A percentile compares a stretch with the other conserved stretches of the same genome.
Evolutionary conservation across 2,329 filamentous ascomycete species (phyloP).

Genomic region (Mycogone perniciosa): DNA sequence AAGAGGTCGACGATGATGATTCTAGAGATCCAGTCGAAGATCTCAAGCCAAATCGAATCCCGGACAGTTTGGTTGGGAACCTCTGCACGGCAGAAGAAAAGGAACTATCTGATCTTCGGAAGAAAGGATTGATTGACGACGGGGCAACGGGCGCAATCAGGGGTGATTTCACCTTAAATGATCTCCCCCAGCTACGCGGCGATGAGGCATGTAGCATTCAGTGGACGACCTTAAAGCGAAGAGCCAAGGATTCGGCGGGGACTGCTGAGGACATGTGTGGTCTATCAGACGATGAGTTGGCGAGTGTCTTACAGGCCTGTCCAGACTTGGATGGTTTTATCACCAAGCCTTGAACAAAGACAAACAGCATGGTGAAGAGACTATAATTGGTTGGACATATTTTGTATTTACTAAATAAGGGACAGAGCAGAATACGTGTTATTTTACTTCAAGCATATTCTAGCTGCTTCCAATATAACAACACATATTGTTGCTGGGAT

Average conservation of each 20-base stretch:
- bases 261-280: neutral
- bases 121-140: constrained; percentile 8
- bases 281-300: constrained; percentile 8
- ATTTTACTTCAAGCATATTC: too few relatives aligned
- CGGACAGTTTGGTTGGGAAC: neutral
- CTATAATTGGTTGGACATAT: neutral
- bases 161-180: constrained; percentile 8
- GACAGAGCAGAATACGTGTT: too few relatives aligned
- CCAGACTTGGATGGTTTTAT: constrained; percentile 7
- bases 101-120: constrained; percentile 9
- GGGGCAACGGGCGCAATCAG: neutral
- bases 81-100: constrained; percentile 10
- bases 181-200: constrained; percentile 6
- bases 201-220: constrained; percentile 7
- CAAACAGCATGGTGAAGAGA: neutral
- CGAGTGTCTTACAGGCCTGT: constrained; percentile 11
- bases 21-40: neutral
- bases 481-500: too few relatives aligned
- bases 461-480: too few relatives aligned
- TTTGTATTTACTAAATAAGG: too few relatives aligned
- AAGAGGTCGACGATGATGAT: neutral
- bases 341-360: too few relatives aligned
- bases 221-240: constrained; percentile 4
- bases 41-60: neutral
- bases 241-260: neutral